Base-by-base conservation (phyloP, 176 grass and related monocot genomes). In the Oryza nivara region DNA sequence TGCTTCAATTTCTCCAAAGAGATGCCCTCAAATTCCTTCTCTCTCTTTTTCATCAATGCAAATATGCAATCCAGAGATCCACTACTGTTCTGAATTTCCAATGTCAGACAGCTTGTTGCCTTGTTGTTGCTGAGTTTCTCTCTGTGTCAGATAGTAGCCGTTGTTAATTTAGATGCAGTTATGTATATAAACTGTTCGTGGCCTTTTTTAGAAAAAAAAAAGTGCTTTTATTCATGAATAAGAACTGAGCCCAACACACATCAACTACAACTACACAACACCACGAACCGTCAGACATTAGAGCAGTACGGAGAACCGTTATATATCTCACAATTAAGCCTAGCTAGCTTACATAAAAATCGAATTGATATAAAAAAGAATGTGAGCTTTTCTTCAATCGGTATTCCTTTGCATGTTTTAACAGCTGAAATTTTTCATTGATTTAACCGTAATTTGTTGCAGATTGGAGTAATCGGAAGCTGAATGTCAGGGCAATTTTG, bases 371-470 rank as follows among this genome's bases (percentile, higher is more conserved):
- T 36, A 36, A 7, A 66, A 35, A 68, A 25, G 25, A 35, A 35
- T 70, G 35, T 70, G 14, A 43, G 9, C 16, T 67, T 13, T 67
- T n/a, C 28, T 28, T 5, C 16, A 4, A 15, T 48, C 2, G 15
- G 19, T 13, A 65, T 73, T 49, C 70, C 9, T 66, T 73, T 52
- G 47, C 9, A 69, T 69, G n/a, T 41, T 74, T 63, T 15, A 23
- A 64, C 8, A 1, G 47, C 49, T 68, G 43, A 58, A 22, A 45
- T n/a, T 70, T 68, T 43, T 75, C 35, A 40, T 32, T 68, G 72
- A 34, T 41, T 65, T 10, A 66, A 68, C 22, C 5, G 56, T n/a
- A 81, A 81, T 75, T 43, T 80, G 4, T 30, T 81, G 70, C 77
- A 87, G 77, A 23, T 67, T 12, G 61, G 48, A 80, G 34, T 16